Percentiles rank a stretch among this genome's conserved stretches.
Evolutionary conservation across 208 protist genomes (phyloP).

Genomic region (Acanthamoeba triangularis): DNA sequence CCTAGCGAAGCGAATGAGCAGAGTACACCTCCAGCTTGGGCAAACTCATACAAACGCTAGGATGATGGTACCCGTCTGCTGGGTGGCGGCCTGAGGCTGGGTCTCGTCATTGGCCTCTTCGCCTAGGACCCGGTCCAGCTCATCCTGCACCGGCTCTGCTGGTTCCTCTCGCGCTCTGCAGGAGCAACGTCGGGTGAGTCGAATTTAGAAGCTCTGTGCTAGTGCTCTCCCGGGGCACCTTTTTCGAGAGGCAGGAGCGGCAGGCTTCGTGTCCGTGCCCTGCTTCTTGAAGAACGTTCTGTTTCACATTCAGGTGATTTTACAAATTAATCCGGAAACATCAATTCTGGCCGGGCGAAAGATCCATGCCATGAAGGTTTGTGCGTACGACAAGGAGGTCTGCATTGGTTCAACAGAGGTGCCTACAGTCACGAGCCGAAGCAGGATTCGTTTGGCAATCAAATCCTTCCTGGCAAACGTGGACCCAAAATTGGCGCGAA

Average conservation of each 20-base stretch:
- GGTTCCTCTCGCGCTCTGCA: background rate
- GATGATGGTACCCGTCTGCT: background rate
- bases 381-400: background rate
- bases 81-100: background rate
- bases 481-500: too few relatives aligned
- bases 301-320: background rate
- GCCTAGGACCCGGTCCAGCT: background rate
- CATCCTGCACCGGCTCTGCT: constrained; percentile 3
- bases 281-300: constrained; percentile 16
- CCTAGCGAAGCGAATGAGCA: background rate
- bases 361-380: background rate
- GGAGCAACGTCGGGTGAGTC: background rate
- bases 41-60: background rate
- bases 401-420: background rate
- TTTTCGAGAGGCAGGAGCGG: background rate
- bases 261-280: background rate
- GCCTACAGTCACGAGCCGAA: too few relatives aligned
- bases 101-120: background rate
- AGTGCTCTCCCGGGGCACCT: background rate
- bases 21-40: background rate
- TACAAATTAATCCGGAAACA: too few relatives aligned
- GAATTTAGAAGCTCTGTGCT: background rate
- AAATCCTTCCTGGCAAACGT: too few relatives aligned
- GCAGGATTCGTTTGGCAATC: too few relatives aligned
- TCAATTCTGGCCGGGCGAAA: background rate